These are phyloP conservation scores for Eremothecium cymbalariae DNA, from an alignment of 1,139 yeast genomes.

Conservation along the genomic window DNA sequence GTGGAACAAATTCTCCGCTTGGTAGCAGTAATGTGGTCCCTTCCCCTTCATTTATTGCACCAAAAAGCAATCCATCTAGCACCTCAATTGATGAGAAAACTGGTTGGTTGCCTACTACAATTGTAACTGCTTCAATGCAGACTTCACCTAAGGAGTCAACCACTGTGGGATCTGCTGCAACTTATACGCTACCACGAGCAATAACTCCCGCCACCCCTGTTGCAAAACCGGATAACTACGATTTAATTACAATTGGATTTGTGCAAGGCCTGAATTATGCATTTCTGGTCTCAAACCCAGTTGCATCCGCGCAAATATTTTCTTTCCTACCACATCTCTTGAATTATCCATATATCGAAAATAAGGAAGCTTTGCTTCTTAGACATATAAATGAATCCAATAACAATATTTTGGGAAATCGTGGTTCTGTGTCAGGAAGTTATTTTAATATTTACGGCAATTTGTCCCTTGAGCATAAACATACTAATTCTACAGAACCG, in stretches of 20 bases:
- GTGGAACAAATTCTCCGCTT: not conserved
- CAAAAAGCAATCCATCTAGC: too few species aligned
- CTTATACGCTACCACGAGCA: not conserved
- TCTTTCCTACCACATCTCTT: conserved; percentile 54
- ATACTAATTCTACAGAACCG: too few species aligned
- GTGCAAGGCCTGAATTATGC: conserved; percentile 56
- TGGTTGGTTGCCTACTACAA: not conserved
- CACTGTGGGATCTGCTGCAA: too few species aligned
- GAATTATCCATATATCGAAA: conserved; percentile 41
- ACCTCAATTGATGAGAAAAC: conserved; percentile 1
- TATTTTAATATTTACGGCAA: too few species aligned
- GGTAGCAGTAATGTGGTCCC: not conserved
- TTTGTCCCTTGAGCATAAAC: too few species aligned
- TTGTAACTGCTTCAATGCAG: not conserved
- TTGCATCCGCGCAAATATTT: conserved; percentile 66
- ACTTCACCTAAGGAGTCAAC: not conserved
- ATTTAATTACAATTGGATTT: conserved; percentile 55
- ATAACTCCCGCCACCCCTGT: not conserved
- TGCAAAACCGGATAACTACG: conserved; percentile 30
- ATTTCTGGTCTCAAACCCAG: conserved; percentile 53
- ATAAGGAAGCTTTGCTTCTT: too few species aligned
- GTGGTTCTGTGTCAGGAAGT: too few species aligned
- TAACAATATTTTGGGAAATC: too few species aligned
- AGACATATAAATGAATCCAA: too few species aligned
- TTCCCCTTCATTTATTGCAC: not conserved